A percentile compares a stretch with the other conserved stretches of the same genome.
Evolutionary conservation across 2,329 filamentous ascomycete species (phyloP).

Genomic region (Monilinia vaccinii-corymbosi): DNA sequence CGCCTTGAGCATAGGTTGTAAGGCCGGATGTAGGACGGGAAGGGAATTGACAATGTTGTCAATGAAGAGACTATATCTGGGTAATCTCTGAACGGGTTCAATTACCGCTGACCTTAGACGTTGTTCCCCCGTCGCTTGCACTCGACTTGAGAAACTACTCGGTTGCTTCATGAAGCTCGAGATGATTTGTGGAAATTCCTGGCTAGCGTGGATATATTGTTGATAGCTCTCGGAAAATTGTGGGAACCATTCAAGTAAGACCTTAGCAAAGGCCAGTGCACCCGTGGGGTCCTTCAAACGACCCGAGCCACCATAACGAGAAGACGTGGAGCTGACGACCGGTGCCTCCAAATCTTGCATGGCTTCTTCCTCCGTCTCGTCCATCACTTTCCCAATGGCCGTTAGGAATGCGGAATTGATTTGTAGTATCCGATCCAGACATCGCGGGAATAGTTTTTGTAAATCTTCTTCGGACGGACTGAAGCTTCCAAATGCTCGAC

Average conservation of each 20-base stretch:
- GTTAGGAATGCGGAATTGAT: conserved; percentile 75
- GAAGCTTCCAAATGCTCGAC: conserved; percentile 48
- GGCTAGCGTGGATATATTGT: conserved; percentile 85
- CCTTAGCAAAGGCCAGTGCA: conserved; percentile 65
- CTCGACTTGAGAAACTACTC: conserved; percentile 72
- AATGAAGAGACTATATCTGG: conserved; percentile 90
- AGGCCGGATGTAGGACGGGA: conserved; percentile 75
- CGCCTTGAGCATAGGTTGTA: conserved; percentile 75
- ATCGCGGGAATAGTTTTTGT: conserved; percentile 70
- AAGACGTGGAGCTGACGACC: conserved; percentile 38
- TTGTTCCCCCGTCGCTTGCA: conserved; percentile 83
- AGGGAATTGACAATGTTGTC: conserved; percentile 87
- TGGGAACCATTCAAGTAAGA: conserved; percentile 86
- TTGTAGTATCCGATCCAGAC: conserved; percentile 69
- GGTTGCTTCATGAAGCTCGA: conserved; percentile 70
- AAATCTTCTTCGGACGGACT: conserved; percentile 67
- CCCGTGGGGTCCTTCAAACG: conserved; percentile 65
- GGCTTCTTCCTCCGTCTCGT: conserved; percentile 75
- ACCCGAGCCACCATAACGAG: conserved; percentile 36
- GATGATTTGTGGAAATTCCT: conserved; percentile 74
- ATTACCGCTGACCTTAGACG: conserved; percentile 84
- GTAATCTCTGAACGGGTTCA: conserved; percentile 89
- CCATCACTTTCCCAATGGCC: conserved; percentile 65
- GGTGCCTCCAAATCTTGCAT: conserved; percentile 63
- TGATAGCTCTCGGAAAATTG: conserved; percentile 86